phyloP scores from a whole-genome alignment of 1,284 basidiomycete species.

The Fomitopsis palustris region DNA sequence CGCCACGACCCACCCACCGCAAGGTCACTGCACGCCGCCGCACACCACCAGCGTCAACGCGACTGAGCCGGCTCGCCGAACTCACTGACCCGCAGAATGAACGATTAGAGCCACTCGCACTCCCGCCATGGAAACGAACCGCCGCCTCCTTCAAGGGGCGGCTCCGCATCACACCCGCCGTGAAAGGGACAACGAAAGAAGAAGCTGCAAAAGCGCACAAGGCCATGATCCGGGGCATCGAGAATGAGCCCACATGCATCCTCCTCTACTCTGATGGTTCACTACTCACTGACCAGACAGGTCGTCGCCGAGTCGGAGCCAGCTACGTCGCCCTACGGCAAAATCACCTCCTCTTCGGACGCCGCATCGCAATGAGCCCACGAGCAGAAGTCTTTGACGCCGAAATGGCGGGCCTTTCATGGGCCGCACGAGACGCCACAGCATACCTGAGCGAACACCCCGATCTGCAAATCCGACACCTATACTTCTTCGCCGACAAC shows the following conservation, averaged over 20 bases:
- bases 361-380: background rate
- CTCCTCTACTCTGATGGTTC: conserved; percentile 1
- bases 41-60: background rate
- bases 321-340: background rate
- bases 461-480: background rate
- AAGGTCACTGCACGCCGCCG: background rate
- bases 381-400: background rate
- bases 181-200: background rate
- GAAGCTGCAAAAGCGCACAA: background rate
- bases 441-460: background rate
- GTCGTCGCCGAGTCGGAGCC: background rate
- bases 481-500: conserved; percentile 4
- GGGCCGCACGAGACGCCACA: background rate
- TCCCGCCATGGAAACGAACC: background rate
- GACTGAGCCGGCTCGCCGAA: background rate
- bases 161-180: background rate
- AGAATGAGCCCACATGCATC: background rate
- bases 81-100: too few species aligned
- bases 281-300: background rate
- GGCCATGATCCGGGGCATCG: background rate
- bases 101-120: background rate
- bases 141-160: background rate
- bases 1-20: background rate
- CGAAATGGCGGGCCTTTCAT: background rate
- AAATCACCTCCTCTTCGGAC: background rate